phyloP scores from a whole-genome alignment of 2,329 filamentous ascomycete genomes.

The Xylariaceae sp. region DNA sequence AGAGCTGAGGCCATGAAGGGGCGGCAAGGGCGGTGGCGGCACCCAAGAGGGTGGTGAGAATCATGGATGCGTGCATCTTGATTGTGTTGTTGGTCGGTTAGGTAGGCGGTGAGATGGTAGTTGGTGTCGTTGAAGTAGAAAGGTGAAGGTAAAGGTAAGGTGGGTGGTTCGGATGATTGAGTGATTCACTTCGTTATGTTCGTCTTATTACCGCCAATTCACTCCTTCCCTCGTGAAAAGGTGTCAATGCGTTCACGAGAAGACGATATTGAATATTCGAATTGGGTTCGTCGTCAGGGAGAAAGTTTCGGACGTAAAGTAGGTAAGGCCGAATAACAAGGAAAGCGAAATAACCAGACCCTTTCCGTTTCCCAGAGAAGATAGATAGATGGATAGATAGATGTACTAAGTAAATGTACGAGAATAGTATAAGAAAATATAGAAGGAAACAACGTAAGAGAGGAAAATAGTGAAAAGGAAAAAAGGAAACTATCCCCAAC shows the following conservation, averaged over 20 bases:
- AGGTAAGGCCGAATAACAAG: too few species aligned
- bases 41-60: slow-evolving; percentile 45
- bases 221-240: too few species aligned
- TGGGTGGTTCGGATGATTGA: too few species aligned
- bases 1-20: slow-evolving; percentile 44
- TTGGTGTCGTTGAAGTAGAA: slow-evolving; percentile 6
- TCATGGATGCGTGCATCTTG: slow-evolving; percentile 49
- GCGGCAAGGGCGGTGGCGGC: slow-evolving; percentile 41
- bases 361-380: too few species aligned
- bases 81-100: neutral
- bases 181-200: too few species aligned
- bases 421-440: slow-evolving; percentile 7
- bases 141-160: neutral
- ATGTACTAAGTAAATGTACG: neutral
- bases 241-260: too few species aligned
- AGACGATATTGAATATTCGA: too few species aligned
- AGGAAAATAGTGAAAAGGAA: slow-evolving; percentile 12
- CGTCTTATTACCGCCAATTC: too few species aligned
- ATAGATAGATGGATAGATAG: neutral
- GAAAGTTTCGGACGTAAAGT: too few species aligned
- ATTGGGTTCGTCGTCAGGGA: too few species aligned
- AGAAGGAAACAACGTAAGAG: slow-evolving; percentile 10
- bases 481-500: slow-evolving; percentile 16
- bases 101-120: neutral
- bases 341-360: too few species aligned